These are phyloP conservation scores for Obelidium mucronatum DNA, from an alignment of 192 early-diverging fungal genomes.

Conservation along the genomic window DNA sequence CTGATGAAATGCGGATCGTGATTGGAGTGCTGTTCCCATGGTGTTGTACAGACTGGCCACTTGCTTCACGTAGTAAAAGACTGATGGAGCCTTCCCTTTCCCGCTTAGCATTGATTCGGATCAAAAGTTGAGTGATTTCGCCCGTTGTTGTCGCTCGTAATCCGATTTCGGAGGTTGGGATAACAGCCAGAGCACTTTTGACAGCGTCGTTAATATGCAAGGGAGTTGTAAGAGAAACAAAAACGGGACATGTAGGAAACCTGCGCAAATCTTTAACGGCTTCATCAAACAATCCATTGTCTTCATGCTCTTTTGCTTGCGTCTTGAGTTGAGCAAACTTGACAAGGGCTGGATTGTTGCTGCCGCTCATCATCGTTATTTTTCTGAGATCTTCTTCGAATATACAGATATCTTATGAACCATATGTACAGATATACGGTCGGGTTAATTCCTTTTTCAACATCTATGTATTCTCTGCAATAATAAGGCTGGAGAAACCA, in stretches of 20 bases:
- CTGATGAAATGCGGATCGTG: neutral
- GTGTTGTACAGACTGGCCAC: neutral
- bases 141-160: conserved; percentile 1
- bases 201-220: too few species aligned
- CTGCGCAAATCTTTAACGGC: conserved; percentile 19
- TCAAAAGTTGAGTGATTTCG: conserved; percentile 9
- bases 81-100: neutral
- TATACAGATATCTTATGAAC: too few species aligned
- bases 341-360: neutral
- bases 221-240: too few species aligned
- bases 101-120: neutral
- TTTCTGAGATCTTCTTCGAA: too few species aligned
- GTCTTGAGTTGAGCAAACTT: neutral
- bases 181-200: neutral
- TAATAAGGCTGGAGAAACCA: too few species aligned
- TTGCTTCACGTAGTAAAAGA: neutral
- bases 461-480: too few species aligned
- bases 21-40: neutral
- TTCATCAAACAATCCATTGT: neutral
- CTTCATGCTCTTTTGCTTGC: conserved; percentile 15
- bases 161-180: neutral
- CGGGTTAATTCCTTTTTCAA: too few species aligned
- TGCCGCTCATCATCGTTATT: neutral
- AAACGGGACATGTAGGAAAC: conserved; percentile 9
- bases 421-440: too few species aligned